Evolutionary conservation across 768 basidiomycete species (phyloP), one percentile per base, ranked within the genome.

Genomic region (Lanmaoa rubissima): DNA sequence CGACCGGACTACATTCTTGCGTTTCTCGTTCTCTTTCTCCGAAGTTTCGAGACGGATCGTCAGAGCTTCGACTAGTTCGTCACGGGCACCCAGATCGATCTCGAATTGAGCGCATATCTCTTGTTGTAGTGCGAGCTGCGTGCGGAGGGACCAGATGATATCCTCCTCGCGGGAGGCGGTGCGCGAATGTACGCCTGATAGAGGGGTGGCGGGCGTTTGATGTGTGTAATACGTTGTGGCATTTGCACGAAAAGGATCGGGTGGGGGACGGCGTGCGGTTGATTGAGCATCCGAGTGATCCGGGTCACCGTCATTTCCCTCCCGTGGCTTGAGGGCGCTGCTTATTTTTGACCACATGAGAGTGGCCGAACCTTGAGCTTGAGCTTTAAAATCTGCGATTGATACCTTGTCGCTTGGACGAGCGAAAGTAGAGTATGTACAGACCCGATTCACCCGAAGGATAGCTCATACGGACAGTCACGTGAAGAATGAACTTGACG

Each of bases 191-290:
- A 64, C 64, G 2, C 75, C 74, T 36, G 75, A 74, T 0, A 84
- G 82, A 19, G 89, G 87, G 0, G 88, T 86, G 0, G 79, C 76
- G 0, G 89, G 87, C 26, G 83, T 82, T 57, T 87, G 87, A 1
- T 88, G 86, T 0, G 87, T 87, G 65, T 89, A 91, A 65, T 90
- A 91, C 0, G 89, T 88, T 32, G 78, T 85, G 19, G 88, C 87
- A 59, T 88, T 77, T 2, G 82, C 82, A 47, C 82, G 81, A 72
- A 92, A 91, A 3, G 89, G 89, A 67, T 91, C 89, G 8, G 87
- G 85, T 61, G 78, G 77, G 6, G 77, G 74, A 42, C 74, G 69
- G 21, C 69, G 67, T 41, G 56, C 16, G 51, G 79, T 79, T 46
- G 59, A 51, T 42, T 56, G 57, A 34, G 53, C 28, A 32, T 60